phyloP scores from a whole-genome alignment of 768 basidiomycete genomes.

The Tubosaeta sp. region DNA sequence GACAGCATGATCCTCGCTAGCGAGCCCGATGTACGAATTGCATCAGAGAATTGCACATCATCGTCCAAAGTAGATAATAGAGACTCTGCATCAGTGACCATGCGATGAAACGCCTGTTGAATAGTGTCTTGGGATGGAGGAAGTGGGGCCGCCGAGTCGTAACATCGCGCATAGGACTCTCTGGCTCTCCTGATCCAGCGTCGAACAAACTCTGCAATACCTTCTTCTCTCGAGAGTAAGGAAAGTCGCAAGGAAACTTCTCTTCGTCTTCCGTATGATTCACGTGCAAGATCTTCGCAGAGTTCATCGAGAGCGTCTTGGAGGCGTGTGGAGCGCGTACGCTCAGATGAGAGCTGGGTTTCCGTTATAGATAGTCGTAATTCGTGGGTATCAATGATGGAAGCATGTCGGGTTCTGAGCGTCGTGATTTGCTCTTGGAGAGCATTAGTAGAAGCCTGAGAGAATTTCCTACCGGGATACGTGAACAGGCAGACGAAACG shows the following conservation, averaged over 20 bases:
- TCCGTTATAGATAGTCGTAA: slow-evolving; percentile 45
- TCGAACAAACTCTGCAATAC: slow-evolving; percentile 47
- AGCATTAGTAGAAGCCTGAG: slow-evolving; percentile 64
- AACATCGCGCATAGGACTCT: slow-evolving; percentile 36
- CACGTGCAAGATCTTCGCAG: slow-evolving; percentile 65
- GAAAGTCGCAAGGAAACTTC: slow-evolving; percentile 65
- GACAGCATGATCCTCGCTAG: slow-evolving; percentile 50
- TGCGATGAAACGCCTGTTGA: slow-evolving; percentile 27
- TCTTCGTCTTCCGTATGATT: slow-evolving; percentile 65
- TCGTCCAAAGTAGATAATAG: slow-evolving; percentile 35
- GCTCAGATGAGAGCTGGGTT: slow-evolving; percentile 40
- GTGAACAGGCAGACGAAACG: neutral
- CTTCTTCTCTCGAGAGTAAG: slow-evolving; percentile 62
- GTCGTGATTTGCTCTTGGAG: slow-evolving; percentile 58
- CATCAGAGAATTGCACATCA: slow-evolving; percentile 21
- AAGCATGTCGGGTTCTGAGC: slow-evolving; percentile 57
- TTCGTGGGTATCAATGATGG: slow-evolving; percentile 55
- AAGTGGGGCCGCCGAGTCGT: neutral
- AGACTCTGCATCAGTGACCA: slow-evolving; percentile 33
- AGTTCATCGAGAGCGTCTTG: slow-evolving; percentile 63
- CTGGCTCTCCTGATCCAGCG: slow-evolving; percentile 53
- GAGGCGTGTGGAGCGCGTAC: slow-evolving; percentile 43
- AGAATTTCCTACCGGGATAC: slow-evolving; percentile 62
- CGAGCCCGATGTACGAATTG: slow-evolving; percentile 36
- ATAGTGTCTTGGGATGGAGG: slow-evolving; percentile 16